Evolutionary conservation across 176 grass and related monocot species (phyloP), one percentile per base, ranked within the genome.

Genomic region (Juncus inflexus): DNA sequence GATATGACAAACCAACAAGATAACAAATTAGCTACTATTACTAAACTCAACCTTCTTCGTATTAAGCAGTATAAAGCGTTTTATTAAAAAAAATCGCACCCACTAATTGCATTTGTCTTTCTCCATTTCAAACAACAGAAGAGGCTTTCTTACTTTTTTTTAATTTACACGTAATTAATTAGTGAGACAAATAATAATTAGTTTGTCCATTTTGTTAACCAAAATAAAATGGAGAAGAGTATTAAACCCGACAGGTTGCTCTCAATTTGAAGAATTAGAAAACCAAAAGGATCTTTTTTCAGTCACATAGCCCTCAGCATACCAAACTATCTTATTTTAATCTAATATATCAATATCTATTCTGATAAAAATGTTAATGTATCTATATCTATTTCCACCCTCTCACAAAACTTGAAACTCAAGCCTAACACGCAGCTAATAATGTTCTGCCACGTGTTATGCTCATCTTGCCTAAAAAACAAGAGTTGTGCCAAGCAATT

Each of bases 251-350:
- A 13, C 61, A 9, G 28, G 64, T 52, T 66, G 14, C 39, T 12
- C 63, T 12, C 13, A 67, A 36, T 3, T 54, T 38, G 13, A 7
- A 49, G 40, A 65, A 62, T 28, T 43, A 49, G 9, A n/a, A 65
- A 47, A 43, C 45, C 61, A 3, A 40, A 45, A 6, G 6, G 64
- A 37, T 68, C 51, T 39, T 40, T 9, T 68, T 39, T 8, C 37
- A 40, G 50, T 55, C 35, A 69, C 36, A 50, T 69, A 15, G 55
- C 66, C 19, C 52, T 69, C 36, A 40, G 15, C 49, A 40, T 52
- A 71, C 67, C 67, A 71, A 71, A 52, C 67, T 43, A 9, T 10
- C 54, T 45, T 71, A 71, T 71, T 71, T 71, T 57, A 71, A 55
- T 12, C 3, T 42, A 35, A 45, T 16, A 47, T 5, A 68, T 68